These are phyloP conservation scores for Spergularia bocconei DNA, from an alignment of 148 eudicot species.

Conservation along the genomic window DNA sequence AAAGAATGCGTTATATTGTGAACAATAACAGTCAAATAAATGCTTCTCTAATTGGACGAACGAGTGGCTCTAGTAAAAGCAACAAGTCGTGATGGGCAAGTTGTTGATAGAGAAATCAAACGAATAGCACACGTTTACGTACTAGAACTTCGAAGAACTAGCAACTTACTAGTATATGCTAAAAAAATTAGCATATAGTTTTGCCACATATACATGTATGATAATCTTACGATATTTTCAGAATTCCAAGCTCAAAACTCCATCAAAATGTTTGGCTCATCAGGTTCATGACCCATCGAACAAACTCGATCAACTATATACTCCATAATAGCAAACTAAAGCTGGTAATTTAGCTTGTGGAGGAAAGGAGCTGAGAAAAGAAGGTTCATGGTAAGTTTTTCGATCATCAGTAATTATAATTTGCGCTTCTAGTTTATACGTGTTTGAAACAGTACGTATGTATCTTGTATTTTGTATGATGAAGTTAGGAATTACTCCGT, in stretches of 20 bases:
- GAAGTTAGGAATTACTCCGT: too few species aligned
- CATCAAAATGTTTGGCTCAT: neutral
- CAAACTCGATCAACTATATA: neutral
- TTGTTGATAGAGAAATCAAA: neutral
- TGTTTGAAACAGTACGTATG: too few species aligned
- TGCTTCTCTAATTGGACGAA: neutral
- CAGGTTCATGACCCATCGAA: neutral
- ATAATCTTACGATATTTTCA: neutral
- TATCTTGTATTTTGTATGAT: too few species aligned
- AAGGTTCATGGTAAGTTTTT: too few species aligned
- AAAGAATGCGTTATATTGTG: neutral
- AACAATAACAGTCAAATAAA: neutral
- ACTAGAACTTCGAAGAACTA: neutral
- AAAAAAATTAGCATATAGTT: neutral
- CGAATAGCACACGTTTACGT: neutral
- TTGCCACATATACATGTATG: neutral
- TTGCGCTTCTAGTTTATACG: too few species aligned
- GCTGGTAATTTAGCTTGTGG: too few species aligned
- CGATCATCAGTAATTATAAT: too few species aligned
- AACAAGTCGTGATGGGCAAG: neutral
- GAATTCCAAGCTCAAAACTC: neutral
- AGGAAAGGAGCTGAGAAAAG: too few species aligned
- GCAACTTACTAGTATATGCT: neutral
- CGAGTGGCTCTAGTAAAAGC: conserved; percentile 7
- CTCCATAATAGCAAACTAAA: too few species aligned